Evolutionary conservation across 108 stramenopile genomes (phyloP).

Genomic region (Bacterosira constricta): DNA sequence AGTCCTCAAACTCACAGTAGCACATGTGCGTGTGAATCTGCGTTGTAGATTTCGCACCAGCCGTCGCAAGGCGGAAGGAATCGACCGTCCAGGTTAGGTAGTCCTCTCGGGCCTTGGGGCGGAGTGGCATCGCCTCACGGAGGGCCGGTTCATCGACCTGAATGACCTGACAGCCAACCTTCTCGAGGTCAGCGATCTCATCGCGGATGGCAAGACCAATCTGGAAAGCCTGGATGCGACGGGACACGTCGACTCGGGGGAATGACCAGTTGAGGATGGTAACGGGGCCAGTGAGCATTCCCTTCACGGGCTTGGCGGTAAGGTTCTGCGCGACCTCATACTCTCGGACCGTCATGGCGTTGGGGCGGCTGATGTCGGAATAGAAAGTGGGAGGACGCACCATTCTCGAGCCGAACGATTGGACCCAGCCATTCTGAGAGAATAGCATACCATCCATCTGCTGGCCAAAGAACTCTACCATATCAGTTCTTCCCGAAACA

Average conservation of each 20-base stretch:
- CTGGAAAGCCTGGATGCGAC: constrained; percentile 73
- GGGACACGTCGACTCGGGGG: constrained; percentile 66
- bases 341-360: constrained; percentile 70
- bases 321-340: constrained; percentile 72
- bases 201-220: constrained; percentile 61
- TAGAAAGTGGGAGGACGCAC: constrained; percentile 75
- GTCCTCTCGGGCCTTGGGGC: constrained; percentile 34
- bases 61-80: constrained; percentile 66
- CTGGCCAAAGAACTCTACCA: constrained; percentile 79
- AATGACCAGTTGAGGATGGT: constrained; percentile 87
- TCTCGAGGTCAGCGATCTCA: constrained; percentile 68
- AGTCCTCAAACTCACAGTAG: constrained; percentile 80
- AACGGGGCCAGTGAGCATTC: constrained; percentile 80
- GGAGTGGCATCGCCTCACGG: constrained; percentile 74
- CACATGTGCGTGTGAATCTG: constrained; percentile 88
- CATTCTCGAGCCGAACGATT: constrained; percentile 73
- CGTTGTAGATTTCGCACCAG: constrained; percentile 52
- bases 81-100: constrained; percentile 71
- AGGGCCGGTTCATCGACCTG: constrained; percentile 80
- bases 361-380: constrained; percentile 54
- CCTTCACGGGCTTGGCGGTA: constrained; percentile 78
- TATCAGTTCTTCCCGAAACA: too few species aligned
- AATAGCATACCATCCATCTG: constrained; percentile 69
- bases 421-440: constrained; percentile 71
- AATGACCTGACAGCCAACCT: constrained; percentile 64